Percentiles rank a stretch among this genome's conserved stretches.
Evolutionary conservation across 306 rosid species (phyloP).

Genomic region (Casuarina cunninghamiana): DNA sequence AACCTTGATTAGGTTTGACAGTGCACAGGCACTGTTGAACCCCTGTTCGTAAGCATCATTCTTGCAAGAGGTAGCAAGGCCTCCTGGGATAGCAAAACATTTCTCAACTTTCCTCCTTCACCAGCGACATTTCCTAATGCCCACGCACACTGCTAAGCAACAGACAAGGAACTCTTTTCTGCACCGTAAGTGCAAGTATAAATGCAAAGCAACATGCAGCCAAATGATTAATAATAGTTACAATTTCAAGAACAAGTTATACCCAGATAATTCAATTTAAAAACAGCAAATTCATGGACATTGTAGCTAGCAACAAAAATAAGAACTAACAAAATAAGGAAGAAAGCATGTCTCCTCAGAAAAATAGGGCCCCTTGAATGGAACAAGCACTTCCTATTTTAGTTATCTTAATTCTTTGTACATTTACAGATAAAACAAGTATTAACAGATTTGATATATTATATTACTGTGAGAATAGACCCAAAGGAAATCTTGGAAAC

Average conservation of each 20-base stretch:
- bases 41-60: conserved; percentile 82
- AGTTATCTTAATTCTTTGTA: not conserved
- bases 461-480: not conserved
- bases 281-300: no score
- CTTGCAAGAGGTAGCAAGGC: conserved; percentile 89
- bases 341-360: not conserved
- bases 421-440: not conserved
- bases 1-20: conserved; percentile 97
- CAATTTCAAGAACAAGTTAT: conserved; percentile 17
- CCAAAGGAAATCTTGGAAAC: not conserved
- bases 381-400: not conserved
- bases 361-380: not conserved
- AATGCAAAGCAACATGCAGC: conserved; percentile 22
- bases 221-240: conserved; percentile 23
- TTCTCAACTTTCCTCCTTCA: conserved; percentile 88
- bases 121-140: conserved; percentile 97
- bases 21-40: conserved; percentile 98
- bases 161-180: conserved; percentile 86
- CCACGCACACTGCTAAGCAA: conserved; percentile 97
- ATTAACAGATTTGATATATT: no score
- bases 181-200: conserved; percentile 34
- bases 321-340: not conserved
- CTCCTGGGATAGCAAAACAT: conserved; percentile 79
- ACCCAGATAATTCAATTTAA: not conserved
- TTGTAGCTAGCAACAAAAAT: no score